A percentile compares a stretch with the other conserved stretches of the same genome.
phyloP scores from a whole-genome alignment of 192 early-diverging fungal species.

The Gigaspora rosea region DNA sequence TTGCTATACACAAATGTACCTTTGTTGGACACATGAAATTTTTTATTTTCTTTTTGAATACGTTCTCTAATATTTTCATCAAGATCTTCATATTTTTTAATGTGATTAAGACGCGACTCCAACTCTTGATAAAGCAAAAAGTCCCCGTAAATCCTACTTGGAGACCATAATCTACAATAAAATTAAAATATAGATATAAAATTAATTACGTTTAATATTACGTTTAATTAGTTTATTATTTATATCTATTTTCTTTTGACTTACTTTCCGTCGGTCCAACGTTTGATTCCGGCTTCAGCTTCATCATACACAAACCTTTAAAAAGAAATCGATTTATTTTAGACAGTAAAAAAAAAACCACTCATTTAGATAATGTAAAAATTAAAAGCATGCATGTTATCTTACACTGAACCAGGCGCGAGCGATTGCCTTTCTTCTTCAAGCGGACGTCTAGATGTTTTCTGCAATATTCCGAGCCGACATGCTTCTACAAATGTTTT shows the following conservation, averaged over 20 bases:
- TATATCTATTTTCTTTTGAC: not conserved
- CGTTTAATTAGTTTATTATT: too few relatives aligned
- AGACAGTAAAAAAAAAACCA: not conserved
- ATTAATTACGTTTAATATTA: not conserved
- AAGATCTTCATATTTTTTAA: slow-evolving; percentile 35
- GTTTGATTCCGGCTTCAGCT: slow-evolving; percentile 39
- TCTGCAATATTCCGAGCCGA: slow-evolving; percentile 39
- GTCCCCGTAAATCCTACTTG: slow-evolving; percentile 41
- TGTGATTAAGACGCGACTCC: slow-evolving; percentile 30
- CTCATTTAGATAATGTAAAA: not conserved
- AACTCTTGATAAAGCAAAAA: slow-evolving; percentile 46
- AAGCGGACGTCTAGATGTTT: slow-evolving; percentile 32
- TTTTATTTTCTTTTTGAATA: slow-evolving; percentile 37
- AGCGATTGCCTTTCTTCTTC: slow-evolving; percentile 36
- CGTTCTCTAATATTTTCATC: slow-evolving; percentile 30
- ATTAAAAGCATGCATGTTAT: not conserved
- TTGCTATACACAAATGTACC: slow-evolving; percentile 46
- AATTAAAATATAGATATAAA: not conserved
- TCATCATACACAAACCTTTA: slow-evolving; percentile 47
- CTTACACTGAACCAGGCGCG: not conserved
- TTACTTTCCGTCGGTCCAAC: slow-evolving; percentile 46
- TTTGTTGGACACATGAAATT: slow-evolving; percentile 37
- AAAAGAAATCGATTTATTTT: not conserved
- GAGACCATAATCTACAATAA: slow-evolving; percentile 39
- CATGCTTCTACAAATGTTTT: slow-evolving; percentile 35